These are phyloP conservation scores for Simmondsia chinensis DNA, from an alignment of 148 eudicot genomes.

Conservation along the genomic window DNA sequence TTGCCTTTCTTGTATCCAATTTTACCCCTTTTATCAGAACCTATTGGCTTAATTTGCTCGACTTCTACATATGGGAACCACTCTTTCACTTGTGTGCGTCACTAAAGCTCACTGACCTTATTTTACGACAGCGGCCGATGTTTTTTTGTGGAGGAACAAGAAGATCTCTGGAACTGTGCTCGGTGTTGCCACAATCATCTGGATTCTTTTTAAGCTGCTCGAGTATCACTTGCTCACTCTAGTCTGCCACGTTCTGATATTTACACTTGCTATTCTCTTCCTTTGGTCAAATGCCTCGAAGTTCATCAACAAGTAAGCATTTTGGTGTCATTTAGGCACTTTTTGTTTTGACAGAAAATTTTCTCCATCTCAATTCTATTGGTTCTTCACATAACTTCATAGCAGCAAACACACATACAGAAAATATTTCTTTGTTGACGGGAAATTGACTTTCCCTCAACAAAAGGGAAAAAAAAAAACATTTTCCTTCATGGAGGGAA, in stretches of 20 bases:
- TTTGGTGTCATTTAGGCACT: too few species aligned
- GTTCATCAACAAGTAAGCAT: constrained; percentile 85
- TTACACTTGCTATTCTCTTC: constrained; percentile 54
- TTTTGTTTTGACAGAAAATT: too few species aligned
- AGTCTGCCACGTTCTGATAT: constrained; percentile 68
- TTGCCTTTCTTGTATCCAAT: background rate
- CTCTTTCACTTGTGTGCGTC: background rate
- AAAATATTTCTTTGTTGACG: too few species aligned
- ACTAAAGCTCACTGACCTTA: background rate
- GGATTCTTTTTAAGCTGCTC: constrained; percentile 83
- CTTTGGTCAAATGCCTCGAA: constrained; percentile 81
- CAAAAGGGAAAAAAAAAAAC: too few species aligned
- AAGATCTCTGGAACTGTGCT: constrained; percentile 61
- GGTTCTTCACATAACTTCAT: too few species aligned
- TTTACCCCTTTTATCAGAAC: too few species aligned
- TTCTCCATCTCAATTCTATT: too few species aligned
- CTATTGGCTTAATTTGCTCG: background rate
- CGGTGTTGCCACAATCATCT: constrained; percentile 69
- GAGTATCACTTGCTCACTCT: constrained; percentile 81
- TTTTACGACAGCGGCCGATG: constrained; percentile 65
- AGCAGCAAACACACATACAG: too few species aligned
- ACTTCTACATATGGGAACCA: background rate
- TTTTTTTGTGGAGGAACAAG: constrained; percentile 91
- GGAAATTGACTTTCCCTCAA: too few species aligned
- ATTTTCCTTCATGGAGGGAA: too few species aligned